Evolutionary conservation across 805 yeast genomes (phyloP).

Genomic region (Candida ulmi): DNA sequence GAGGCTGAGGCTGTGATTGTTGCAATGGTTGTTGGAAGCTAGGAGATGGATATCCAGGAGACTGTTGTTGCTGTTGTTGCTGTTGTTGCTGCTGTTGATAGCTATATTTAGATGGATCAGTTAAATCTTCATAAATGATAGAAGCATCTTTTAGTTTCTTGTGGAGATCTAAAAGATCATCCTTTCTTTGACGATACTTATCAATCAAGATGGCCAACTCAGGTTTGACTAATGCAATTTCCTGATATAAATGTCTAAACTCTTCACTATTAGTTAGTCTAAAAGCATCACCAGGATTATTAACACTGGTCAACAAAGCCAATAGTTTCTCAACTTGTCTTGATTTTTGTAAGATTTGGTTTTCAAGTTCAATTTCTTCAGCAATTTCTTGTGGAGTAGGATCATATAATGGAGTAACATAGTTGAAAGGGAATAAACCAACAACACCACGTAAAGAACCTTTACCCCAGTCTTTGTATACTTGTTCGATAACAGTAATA

Average conservation of each 20-base stretch:
- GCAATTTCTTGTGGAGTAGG: conserved; percentile 56
- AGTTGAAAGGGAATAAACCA: conserved; percentile 91
- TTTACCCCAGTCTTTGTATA: conserved; percentile 93
- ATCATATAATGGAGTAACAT: conserved; percentile 73
- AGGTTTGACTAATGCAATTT: conserved; percentile 67
- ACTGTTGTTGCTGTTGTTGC: conserved; percentile 2
- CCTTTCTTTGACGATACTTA: conserved; percentile 67
- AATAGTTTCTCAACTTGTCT: conserved; percentile 67
- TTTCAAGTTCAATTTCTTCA: conserved; percentile 45
- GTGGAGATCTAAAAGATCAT: conserved; percentile 70
- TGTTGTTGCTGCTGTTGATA: conserved; percentile 14
- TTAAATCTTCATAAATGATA: conserved; percentile 58
- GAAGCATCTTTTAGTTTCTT: conserved; percentile 67
- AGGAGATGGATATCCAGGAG: background rate
- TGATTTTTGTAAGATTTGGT: conserved; percentile 44
- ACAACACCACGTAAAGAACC: conserved; percentile 76
- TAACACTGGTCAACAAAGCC: conserved; percentile 40
- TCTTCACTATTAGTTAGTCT: conserved; percentile 52
- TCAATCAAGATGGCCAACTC: conserved; percentile 71
- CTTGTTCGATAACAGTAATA: conserved; percentile 80
- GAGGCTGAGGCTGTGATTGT: conserved; percentile 17
- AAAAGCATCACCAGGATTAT: conserved; percentile 23
- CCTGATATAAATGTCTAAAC: conserved; percentile 67
- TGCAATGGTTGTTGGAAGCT: conserved; percentile 1
- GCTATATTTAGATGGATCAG: conserved; percentile 37